Conservation (phyloP, 352 stramenopile genomes). For the Phytophthora macrochlamydospora region DNA sequence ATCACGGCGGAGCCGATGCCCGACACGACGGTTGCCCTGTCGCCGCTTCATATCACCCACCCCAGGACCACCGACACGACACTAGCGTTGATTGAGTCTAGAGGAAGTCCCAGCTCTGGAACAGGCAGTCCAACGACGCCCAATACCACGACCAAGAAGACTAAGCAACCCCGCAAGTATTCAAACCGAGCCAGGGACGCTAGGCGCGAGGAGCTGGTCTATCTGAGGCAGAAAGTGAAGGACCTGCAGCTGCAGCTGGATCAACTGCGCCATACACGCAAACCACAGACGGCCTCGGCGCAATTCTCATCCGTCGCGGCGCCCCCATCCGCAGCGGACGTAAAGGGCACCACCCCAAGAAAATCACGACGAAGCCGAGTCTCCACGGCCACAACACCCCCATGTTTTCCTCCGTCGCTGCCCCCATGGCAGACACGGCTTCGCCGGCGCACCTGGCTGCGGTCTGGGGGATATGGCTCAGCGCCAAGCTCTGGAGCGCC, state of each 20-base stretch:
- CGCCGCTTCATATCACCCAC: not conserved
- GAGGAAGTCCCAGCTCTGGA: constrained; percentile 11
- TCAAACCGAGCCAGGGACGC: constrained; percentile 40
- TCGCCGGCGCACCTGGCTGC: constrained; percentile 25
- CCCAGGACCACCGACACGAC: not conserved
- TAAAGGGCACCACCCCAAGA: constrained; percentile 12
- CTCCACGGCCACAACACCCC: too few species aligned
- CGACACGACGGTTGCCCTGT: not conserved
- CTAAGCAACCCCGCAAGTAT: constrained; percentile 33
- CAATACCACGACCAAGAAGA: constrained; percentile 20
- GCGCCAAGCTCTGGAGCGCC: constrained; percentile 38
- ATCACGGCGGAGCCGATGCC: constrained; percentile 27
- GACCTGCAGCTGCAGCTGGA: constrained; percentile 41
- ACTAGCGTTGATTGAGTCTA: constrained; percentile 1
- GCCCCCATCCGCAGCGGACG: constrained; percentile 11
- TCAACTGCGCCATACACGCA: constrained; percentile 26
- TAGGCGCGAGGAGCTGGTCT: constrained; percentile 38
- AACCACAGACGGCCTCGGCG: constrained; percentile 29
- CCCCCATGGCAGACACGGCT: constrained; percentile 15
- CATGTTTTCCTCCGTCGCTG: constrained; percentile 33
- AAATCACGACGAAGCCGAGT: constrained; percentile 16
- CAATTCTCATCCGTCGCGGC: constrained; percentile 36
- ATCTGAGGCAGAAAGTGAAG: constrained; percentile 42
- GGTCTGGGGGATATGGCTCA: constrained; percentile 54
- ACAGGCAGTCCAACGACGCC: constrained; percentile 10